Percentiles rank a stretch among this genome's conserved stretches.
phyloP scores from a whole-genome alignment of 2,329 filamentous ascomycete genomes.

The Penicillium sp. region DNA sequence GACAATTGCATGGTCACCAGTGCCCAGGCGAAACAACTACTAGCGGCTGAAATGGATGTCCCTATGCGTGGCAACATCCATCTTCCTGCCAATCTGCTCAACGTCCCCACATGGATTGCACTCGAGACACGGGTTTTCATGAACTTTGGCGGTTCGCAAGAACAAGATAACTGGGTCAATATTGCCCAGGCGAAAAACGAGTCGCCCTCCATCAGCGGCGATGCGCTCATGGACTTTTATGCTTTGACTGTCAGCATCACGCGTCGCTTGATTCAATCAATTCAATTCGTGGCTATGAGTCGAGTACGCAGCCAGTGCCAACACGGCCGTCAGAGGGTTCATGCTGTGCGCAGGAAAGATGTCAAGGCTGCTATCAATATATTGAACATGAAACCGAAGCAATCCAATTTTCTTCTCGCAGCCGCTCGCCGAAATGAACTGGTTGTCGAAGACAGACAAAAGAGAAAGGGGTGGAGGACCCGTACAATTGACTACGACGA shows the following conservation, averaged over 20 bases:
- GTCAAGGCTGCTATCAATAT: conserved; percentile 58
- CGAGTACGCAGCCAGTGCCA: conserved; percentile 58
- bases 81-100: conserved; percentile 60
- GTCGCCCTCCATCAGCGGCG: conserved; percentile 70
- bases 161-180: conserved; percentile 68
- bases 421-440: conserved; percentile 57
- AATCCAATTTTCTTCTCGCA: conserved; percentile 54
- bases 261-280: conserved; percentile 67
- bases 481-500: conserved; percentile 40
- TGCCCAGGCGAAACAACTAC: conserved; percentile 33
- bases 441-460: conserved; percentile 48
- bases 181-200: conserved; percentile 53
- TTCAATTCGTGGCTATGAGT: conserved; percentile 70
- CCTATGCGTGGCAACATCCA: conserved; percentile 40
- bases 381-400: conserved; percentile 53
- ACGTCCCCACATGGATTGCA: conserved; percentile 61
- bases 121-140: conserved; percentile 73
- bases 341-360: conserved; percentile 50
- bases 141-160: conserved; percentile 61
- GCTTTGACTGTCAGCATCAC: conserved; percentile 68
- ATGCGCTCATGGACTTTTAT: conserved; percentile 75
- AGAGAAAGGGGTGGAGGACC: conserved; percentile 32
- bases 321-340: conserved; percentile 33
- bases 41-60: conserved; percentile 29
- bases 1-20: conserved; percentile 66